These are phyloP conservation scores for Trichoderma semiorbis DNA, from an alignment of 2,329 filamentous ascomycete genomes.

Conservation along the genomic window DNA sequence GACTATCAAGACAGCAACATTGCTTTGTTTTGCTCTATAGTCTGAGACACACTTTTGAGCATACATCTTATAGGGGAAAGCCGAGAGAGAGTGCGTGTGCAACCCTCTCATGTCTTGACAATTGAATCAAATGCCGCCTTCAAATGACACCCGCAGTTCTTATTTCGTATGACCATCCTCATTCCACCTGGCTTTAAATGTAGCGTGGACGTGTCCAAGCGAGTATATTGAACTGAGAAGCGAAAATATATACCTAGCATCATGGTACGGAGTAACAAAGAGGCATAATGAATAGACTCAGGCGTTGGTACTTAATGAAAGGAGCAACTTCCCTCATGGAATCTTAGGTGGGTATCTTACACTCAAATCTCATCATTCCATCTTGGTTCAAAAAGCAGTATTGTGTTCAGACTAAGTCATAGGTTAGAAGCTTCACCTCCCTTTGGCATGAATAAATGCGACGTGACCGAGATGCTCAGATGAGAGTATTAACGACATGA, in stretches of 20 bases:
- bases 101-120: neutral
- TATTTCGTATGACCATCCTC: neutral
- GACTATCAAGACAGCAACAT: neutral
- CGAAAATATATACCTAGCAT: neutral
- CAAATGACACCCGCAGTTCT: neutral
- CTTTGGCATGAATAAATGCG: neutral
- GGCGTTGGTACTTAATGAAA: neutral
- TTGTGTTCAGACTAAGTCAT: neutral
- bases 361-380: neutral
- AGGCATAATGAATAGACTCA: fast-evolving
- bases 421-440: neutral
- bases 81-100: neutral
- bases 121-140: neutral
- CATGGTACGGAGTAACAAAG: neutral
- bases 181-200: neutral
- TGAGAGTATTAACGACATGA: neutral
- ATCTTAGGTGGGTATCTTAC: too few relatives aligned
- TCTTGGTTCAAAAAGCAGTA: neutral
- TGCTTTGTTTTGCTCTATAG: neutral
- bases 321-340: neutral
- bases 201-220: neutral
- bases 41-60: neutral
- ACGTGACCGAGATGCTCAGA: neutral
- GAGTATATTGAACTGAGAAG: neutral
- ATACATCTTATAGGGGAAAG: neutral